Evolutionary conservation across 2,329 filamentous ascomycete genomes (phyloP).

Genomic region (Stagonosporopsis chrysanthemi): DNA sequence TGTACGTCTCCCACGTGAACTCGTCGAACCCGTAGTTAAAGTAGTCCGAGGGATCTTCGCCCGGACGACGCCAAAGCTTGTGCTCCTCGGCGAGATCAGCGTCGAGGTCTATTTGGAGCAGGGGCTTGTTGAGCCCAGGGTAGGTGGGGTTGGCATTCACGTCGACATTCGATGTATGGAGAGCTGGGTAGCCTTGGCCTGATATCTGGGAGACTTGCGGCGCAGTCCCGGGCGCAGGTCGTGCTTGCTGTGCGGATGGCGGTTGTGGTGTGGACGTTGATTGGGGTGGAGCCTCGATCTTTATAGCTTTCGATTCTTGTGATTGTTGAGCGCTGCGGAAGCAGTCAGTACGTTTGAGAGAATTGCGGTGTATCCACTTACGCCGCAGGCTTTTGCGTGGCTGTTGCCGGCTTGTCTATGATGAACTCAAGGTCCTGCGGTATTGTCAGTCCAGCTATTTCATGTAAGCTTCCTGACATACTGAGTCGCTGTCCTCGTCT

Average conservation of each 20-base stretch:
- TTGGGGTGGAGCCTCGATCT: slow-evolving; percentile 46
- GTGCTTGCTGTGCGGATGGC: slow-evolving; percentile 16
- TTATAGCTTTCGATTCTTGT: slow-evolving; percentile 48
- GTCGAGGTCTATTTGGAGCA: slow-evolving; percentile 63
- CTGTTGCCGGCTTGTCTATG: slow-evolving; percentile 55
- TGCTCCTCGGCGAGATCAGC: slow-evolving; percentile 69
- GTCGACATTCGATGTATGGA: slow-evolving; percentile 81
- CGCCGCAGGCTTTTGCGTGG: slow-evolving; percentile 45
- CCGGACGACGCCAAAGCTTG: slow-evolving; percentile 94
- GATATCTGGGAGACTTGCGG: slow-evolving; percentile 35
- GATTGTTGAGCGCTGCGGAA: slow-evolving; percentile 30
- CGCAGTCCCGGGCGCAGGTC: slow-evolving; percentile 27
- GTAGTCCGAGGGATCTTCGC: slow-evolving; percentile 93
- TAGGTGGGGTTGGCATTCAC: slow-evolving; percentile 84
- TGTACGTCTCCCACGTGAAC: slow-evolving; percentile 96
- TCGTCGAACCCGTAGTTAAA: slow-evolving; percentile 99
- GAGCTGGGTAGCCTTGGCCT: slow-evolving; percentile 63
- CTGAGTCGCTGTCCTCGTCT: slow-evolving; percentile 56
- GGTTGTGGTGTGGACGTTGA: slow-evolving; percentile 33
- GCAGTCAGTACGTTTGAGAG: slow-evolving; percentile 26
- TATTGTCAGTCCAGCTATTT: slow-evolving; percentile 33
- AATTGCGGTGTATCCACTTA: slow-evolving; percentile 25
- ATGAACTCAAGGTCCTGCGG: slow-evolving; percentile 62
- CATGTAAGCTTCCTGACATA: slow-evolving; percentile 26
- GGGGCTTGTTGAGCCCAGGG: slow-evolving; percentile 76